Evolutionary conservation across 225 moss, liverwort and hornwort species (phyloP).

Genomic region (Thuidium tamariscinum): DNA sequence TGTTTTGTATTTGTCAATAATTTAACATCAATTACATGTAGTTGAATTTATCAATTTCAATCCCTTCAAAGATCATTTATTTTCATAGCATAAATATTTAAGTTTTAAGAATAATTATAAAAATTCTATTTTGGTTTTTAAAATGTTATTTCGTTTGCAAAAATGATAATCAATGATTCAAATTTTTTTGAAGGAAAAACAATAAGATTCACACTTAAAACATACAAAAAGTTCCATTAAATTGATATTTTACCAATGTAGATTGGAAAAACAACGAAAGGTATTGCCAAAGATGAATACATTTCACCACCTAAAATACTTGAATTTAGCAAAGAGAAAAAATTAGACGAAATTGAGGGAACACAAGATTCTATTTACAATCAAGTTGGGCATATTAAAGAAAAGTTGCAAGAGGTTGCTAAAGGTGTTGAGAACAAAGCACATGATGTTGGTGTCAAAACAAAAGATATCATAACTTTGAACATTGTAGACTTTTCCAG

Average conservation of each 20-base stretch:
- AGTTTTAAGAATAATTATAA: not conserved
- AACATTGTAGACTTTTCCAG: no score
- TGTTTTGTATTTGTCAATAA: not conserved
- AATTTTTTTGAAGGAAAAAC: fast-evolving
- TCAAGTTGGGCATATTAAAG: not conserved
- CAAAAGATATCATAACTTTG: no score
- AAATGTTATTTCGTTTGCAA: not conserved
- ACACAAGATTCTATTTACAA: not conserved
- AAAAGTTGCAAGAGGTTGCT: not conserved
- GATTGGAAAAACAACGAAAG: not conserved
- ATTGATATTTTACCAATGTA: not conserved
- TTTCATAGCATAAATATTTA: not conserved
- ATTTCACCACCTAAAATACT: not conserved
- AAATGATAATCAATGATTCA: not conserved
- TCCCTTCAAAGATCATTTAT: not conserved
- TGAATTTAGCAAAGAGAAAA: not conserved
- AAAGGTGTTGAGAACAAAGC: not conserved
- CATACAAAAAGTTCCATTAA: not conserved
- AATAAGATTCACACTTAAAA: fast-evolving
- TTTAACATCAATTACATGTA: not conserved
- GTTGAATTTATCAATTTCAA: not conserved
- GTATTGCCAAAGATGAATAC: not conserved
- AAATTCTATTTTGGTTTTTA: not conserved
- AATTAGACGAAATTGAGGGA: not conserved
- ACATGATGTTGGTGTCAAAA: not conserved